Base-by-base conservation (phyloP, 2,329 filamentous ascomycete genomes). In the Fusarium goolgardi region DNA sequence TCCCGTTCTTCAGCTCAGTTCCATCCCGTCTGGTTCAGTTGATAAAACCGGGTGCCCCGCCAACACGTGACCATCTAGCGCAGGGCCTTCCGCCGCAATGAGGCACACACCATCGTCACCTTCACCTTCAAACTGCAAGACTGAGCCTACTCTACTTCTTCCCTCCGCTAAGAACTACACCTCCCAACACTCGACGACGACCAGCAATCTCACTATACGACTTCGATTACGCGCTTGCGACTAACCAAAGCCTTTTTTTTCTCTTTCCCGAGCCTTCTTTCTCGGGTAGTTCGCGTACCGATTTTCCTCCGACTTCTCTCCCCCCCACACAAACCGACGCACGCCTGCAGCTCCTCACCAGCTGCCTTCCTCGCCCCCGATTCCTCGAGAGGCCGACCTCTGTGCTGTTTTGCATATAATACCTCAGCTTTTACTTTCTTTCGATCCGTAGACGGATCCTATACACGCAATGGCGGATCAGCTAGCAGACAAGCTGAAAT, bases 401-500 rank as follows among this genome's bases (percentile, higher is more conserved):
- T 54, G 55, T 67, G 65, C 72, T 66, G 54, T 63, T 68, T 71
- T 72, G 67, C 71, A 69, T 65, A 66, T 61, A 63, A 61, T 62
- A 59, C 52, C 55, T 66, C 55, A 55, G 54, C 46, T 55, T 59
- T 63, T 45, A 67, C 58, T 59, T 66, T 65, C 58, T 54, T 67
- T 57, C 63, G 62, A 65, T 73, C 73, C 66, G 68, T 65, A 69
- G 68, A 73, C 69, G 70, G 69, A 73, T 68, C 55, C 55, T 68
- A 70, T 73, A 71, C 67, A 73, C 71, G 76, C 72, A 75, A 83
- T 83, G 81, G 76, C 81, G 72, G 81, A 82, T 74, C 79, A 81
- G 75, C 76, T 83, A 71, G 79, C 77, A 78, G 80, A 83, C 61
- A 78, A 81, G 77, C 76, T 83, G 69, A 78, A 78, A 76, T 78